Percentiles rank a stretch among this genome's conserved stretches.
Evolutionary conservation across 352 stramenopile species (phyloP).

Genomic region (Globisporangium recalcitrans): DNA sequence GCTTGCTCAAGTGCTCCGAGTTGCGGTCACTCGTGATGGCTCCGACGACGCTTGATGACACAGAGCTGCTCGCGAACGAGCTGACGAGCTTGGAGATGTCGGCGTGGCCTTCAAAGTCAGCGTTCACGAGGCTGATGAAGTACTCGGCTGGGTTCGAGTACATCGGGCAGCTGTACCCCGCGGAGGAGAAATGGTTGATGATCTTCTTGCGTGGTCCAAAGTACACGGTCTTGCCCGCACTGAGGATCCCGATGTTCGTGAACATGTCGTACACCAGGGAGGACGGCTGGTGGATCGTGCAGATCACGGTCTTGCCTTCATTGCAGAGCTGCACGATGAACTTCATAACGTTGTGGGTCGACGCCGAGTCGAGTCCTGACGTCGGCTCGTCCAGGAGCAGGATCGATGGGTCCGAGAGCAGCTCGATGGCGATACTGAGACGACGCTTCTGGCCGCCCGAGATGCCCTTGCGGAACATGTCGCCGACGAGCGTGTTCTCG

Average conservation of each 20-base stretch:
- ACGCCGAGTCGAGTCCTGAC: conserved; percentile 89
- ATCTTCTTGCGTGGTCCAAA: conserved; percentile 27
- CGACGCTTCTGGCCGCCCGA: conserved; percentile 85
- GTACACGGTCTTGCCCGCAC: conserved; percentile 27
- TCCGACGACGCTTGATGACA: too few relatives aligned
- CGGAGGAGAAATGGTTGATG: conserved; percentile 40
- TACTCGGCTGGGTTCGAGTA: conserved; percentile 73
- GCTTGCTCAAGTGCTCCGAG: conserved; percentile 22
- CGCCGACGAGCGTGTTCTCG: conserved; percentile 61
- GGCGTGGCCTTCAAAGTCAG: conserved; percentile 44
- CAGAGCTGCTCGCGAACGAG: conserved; percentile 25
- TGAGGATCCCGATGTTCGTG: conserved; percentile 55
- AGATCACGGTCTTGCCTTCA: conserved; percentile 66
- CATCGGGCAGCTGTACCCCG: conserved; percentile 54
- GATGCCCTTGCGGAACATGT: conserved; percentile 84
- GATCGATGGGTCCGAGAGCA: conserved; percentile 92
- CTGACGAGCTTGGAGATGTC: conserved; percentile 30
- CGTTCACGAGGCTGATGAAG: conserved; percentile 56
- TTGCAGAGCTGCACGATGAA: conserved; percentile 42
- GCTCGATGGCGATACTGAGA: conserved; percentile 90
- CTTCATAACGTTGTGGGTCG: conserved; percentile 87
- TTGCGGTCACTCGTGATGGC: conserved; percentile 28
- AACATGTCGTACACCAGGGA: conserved; percentile 66
- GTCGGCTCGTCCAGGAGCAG: too few relatives aligned
- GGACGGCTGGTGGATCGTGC: conserved; percentile 85